Base-by-base conservation (phyloP, 768 basidiomycete species). In the Xerocomus potaroensis region DNA sequence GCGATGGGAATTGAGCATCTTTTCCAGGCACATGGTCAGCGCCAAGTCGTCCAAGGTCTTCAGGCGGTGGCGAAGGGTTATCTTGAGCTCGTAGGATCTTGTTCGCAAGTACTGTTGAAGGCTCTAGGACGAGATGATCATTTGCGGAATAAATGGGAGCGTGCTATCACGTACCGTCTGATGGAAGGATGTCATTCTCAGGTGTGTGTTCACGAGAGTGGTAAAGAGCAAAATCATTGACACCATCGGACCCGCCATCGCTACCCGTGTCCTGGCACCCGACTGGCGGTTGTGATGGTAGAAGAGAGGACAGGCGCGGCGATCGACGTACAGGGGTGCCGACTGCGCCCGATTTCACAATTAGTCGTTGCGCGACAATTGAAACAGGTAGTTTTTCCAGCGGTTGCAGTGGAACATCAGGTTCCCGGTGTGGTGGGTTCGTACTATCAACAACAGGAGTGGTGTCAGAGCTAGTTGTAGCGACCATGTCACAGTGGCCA, bases 1-100 rank as follows among this genome's bases (percentile, higher is more conserved):
- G 32, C 4, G 49, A 31, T 4, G 56, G 49, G 30, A 58, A 61
- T 24, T 41, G 58, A 10, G 54, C 48, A 5, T 54, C 44, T 48
- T 49, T 53, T 46, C 47, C 56, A 19, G 55, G 51, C 3, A 49
- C 33, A 36, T 55, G 60, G 47, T 48, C 37, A 2, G 44, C 24
- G 15, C 54, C 48, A 33, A 57, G 43, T 29, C 55, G 47, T 16
- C 54, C 53, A 35, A 41, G 53, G 37, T 55, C 55, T 33, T 43
- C 57, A 23, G 79, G 79, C 5, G 79, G 79, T 15, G 87, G 86
- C 15, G 87, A 89, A 15, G 87, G 87, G 56, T 90, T 90, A 56
- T 80, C 81, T 47, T 79, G 77, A 42, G 87, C 87, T 41, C 79
- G 74, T 36, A 83, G 73, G 37, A 90, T 78, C 64, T 68, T 80